Percentiles rank a stretch among this genome's conserved stretches.
phyloP scores from a whole-genome alignment of 2,329 filamentous ascomycete species.

The Xylaria sp. region DNA sequence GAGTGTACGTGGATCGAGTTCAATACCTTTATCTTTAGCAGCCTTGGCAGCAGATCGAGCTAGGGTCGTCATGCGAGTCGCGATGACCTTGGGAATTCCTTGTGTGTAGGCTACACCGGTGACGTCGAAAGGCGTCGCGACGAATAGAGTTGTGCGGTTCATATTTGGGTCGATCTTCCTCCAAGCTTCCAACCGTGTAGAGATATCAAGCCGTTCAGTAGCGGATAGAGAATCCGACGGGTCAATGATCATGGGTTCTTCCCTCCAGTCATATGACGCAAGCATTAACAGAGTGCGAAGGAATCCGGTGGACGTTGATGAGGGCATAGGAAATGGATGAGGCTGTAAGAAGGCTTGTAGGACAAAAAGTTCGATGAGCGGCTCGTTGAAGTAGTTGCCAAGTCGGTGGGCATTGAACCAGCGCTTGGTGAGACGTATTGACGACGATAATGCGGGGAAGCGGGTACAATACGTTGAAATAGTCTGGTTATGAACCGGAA shows the following conservation, averaged over 20 bases:
- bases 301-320: slow-evolving; percentile 82
- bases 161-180: slow-evolving; percentile 88
- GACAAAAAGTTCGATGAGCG: slow-evolving; percentile 86
- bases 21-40: slow-evolving; percentile 63
- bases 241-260: slow-evolving; percentile 84
- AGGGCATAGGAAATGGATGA: slow-evolving; percentile 82
- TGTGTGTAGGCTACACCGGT: slow-evolving; percentile 85
- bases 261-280: slow-evolving; percentile 90
- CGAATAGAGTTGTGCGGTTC: slow-evolving; percentile 84
- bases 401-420: slow-evolving; percentile 81
- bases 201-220: slow-evolving; percentile 70
- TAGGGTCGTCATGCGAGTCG: slow-evolving; percentile 82
- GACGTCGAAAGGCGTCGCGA: slow-evolving; percentile 80
- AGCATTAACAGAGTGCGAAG: slow-evolving; percentile 82
- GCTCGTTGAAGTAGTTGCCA: slow-evolving; percentile 77
- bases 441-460: slow-evolving; percentile 80
- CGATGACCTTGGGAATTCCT: slow-evolving; percentile 82
- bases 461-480: slow-evolving; percentile 83
- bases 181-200: slow-evolving; percentile 82
- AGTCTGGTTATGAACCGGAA: slow-evolving; percentile 83
- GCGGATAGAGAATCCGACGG: slow-evolving; percentile 72
- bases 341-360: slow-evolving; percentile 82
- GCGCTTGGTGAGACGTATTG: slow-evolving; percentile 85
- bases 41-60: slow-evolving; percentile 79
- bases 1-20: slow-evolving; percentile 67